These are phyloP conservation scores for Mycena amicta DNA, from an alignment of 768 basidiomycete genomes.

Conservation along the genomic window DNA sequence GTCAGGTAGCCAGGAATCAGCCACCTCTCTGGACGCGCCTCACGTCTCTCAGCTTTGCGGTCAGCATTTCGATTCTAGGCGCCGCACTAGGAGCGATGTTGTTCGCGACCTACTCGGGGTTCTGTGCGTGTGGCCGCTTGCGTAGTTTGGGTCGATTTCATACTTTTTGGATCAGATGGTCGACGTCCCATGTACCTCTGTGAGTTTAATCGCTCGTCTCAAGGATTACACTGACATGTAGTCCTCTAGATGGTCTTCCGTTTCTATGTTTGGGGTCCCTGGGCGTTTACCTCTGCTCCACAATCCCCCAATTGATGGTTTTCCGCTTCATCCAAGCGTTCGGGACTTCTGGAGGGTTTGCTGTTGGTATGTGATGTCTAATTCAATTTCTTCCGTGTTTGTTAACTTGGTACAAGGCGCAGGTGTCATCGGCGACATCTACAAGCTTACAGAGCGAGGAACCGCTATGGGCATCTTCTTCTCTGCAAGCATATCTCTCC, in stretches of 20 bases:
- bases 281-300: slow-evolving; percentile 44
- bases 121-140: slow-evolving; percentile 47
- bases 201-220: neutral
- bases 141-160: too few species aligned
- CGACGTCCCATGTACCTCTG: slow-evolving; percentile 49
- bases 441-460: slow-evolving; percentile 50
- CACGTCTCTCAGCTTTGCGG: slow-evolving; percentile 39
- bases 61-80: slow-evolving; percentile 50
- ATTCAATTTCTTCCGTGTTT: neutral
- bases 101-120: slow-evolving; percentile 53
- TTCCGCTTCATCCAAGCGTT: slow-evolving; percentile 59
- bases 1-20: slow-evolving; percentile 38
- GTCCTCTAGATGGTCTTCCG: slow-evolving; percentile 41
- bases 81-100: slow-evolving; percentile 47
- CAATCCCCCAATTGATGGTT: slow-evolving; percentile 43
- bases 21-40: neutral
- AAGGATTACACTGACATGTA: neutral
- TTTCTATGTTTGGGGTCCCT: slow-evolving; percentile 51
- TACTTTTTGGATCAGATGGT: too few species aligned
- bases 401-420: slow-evolving; percentile 36
- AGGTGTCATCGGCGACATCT: slow-evolving; percentile 53
- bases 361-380: slow-evolving; percentile 10
- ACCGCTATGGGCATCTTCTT: slow-evolving; percentile 52
- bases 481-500: slow-evolving; percentile 29
- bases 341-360: slow-evolving; percentile 45